Evolutionary conservation across 2,329 filamentous ascomycete genomes (phyloP).

Genomic region (Arthroderma sp.): DNA sequence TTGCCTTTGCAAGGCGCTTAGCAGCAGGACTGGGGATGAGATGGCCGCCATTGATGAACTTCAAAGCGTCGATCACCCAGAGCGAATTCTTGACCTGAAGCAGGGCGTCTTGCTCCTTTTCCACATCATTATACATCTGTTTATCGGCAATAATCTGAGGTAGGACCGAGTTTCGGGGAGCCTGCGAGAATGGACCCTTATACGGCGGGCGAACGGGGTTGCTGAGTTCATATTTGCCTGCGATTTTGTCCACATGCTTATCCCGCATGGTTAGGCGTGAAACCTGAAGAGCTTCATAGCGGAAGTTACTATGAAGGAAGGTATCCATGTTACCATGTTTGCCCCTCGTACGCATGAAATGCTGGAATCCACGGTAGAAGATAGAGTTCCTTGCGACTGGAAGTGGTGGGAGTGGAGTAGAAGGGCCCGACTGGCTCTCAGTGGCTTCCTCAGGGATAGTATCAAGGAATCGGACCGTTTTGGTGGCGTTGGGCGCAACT

Average conservation of each 20-base stretch:
- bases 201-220: slow-evolving; percentile 58
- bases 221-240: slow-evolving; percentile 72
- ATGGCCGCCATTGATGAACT: slow-evolving; percentile 48
- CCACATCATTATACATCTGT: slow-evolving; percentile 34
- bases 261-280: slow-evolving; percentile 62
- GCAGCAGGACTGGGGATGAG: slow-evolving; percentile 45
- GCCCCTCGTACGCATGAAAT: slow-evolving; percentile 47
- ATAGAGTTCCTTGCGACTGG: slow-evolving; percentile 56
- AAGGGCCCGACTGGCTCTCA: slow-evolving; percentile 16
- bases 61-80: slow-evolving; percentile 53
- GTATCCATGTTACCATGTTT: slow-evolving; percentile 47
- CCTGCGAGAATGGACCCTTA: slow-evolving; percentile 58
- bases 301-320: slow-evolving; percentile 71
- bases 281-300: slow-evolving; percentile 80
- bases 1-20: slow-evolving; percentile 25
- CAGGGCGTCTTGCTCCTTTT: slow-evolving; percentile 71
- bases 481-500: slow-evolving; percentile 15
- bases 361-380: slow-evolving; percentile 79
- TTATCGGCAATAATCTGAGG: slow-evolving; percentile 46
- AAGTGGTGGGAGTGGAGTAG: slow-evolving; percentile 20
- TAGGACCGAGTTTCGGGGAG: slow-evolving; percentile 56
- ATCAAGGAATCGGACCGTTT: slow-evolving; percentile 25
- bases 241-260: slow-evolving; percentile 65
- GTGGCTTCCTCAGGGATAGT: slow-evolving; percentile 31
- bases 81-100: slow-evolving; percentile 51